Evolutionary conservation across 345 rosid genomes (phyloP), one percentile per base, ranked within the genome.

Genomic region (Melaleuca alternifolia): DNA sequence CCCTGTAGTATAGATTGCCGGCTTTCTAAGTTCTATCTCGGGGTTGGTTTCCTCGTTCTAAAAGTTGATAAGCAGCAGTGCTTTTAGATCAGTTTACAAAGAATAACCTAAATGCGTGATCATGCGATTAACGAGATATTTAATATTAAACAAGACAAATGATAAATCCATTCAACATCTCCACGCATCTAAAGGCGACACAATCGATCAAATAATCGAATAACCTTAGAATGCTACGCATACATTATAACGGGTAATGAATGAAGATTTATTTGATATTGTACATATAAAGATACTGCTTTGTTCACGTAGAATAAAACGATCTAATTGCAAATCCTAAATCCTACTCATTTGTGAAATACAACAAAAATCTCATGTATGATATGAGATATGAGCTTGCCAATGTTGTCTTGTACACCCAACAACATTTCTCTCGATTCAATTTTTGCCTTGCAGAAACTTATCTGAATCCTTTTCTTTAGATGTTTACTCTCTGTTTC

Each of bases 161-260:
- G 46, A 20, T 6, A 12, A 6, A 11, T 71, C 24, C 13, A 18
- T 71, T 3, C 7, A 33, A 71, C 21, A 4, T 71, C 33, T 12
- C 24, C 33, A 21, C 12, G 4, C 13, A 9, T 9, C 2, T 3
- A 18, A 6, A 33, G 7, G n/a, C 3, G 5, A 37, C 48, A 18
- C 48, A 1, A 37, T 71, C 48, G 1, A 37, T 71, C 6, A 20
- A 33, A 71, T 33, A 18, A 2, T 71, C 1, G 24, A 37, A 71
- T 18, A 48, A 20, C 24, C 24, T 71, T 71, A 71, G 4, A 71
- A 12, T 6, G 24, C 4, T 16, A 10, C 11, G 33, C 1, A 11
- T 16, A 20, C 48, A 18, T 9, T 1, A 5, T 7, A 62, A 71
- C 2, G 24, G 3, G 11, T 2, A 2, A 18, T 1, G 0, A 18